Evolutionary conservation across 2,329 filamentous ascomycete genomes (phyloP).

Genomic region (Talaromyces islandicus): DNA sequence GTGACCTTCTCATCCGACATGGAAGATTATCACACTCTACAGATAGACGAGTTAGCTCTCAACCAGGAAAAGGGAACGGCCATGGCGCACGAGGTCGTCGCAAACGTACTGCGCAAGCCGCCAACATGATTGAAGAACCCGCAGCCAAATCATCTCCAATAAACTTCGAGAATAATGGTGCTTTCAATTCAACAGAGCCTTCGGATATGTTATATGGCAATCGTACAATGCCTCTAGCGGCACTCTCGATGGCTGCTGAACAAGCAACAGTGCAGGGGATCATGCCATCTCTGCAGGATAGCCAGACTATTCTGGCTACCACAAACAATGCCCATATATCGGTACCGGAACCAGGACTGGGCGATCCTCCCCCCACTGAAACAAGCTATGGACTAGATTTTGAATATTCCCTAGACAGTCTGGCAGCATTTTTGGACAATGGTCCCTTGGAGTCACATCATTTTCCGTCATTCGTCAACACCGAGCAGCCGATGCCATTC

Average conservation of each 20-base stretch:
- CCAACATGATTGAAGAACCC: conserved; percentile 13
- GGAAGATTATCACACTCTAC: conserved; percentile 29
- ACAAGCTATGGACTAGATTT: not conserved
- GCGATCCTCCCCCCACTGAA: not conserved
- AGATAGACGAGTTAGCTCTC: not conserved
- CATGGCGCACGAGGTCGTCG: not conserved
- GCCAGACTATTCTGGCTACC: not conserved
- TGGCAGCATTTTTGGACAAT: conserved; percentile 27
- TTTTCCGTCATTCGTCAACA: conserved; percentile 32
- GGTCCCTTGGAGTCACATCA: conserved; percentile 33
- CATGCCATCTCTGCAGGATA: not conserved
- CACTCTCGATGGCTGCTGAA: conserved; percentile 37
- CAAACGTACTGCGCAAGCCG: conserved; percentile 9
- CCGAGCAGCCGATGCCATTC: conserved; percentile 38
- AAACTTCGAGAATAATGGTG: conserved; percentile 7
- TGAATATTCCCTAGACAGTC: conserved; percentile 18
- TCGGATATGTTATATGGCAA: not conserved
- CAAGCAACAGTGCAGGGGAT: conserved; percentile 5
- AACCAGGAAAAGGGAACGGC: not conserved
- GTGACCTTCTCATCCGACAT: conserved; percentile 35
- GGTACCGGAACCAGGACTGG: not conserved
- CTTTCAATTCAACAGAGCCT: not conserved
- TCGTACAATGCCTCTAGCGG: conserved; percentile 29
- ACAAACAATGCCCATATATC: not conserved
- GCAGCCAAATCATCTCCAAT: conserved; percentile 17